A percentile compares a stretch with the other conserved stretches of the same genome.
Evolutionary conservation across 2,329 filamentous ascomycete genomes (phyloP).

Genomic region (Diaporthe sp.): DNA sequence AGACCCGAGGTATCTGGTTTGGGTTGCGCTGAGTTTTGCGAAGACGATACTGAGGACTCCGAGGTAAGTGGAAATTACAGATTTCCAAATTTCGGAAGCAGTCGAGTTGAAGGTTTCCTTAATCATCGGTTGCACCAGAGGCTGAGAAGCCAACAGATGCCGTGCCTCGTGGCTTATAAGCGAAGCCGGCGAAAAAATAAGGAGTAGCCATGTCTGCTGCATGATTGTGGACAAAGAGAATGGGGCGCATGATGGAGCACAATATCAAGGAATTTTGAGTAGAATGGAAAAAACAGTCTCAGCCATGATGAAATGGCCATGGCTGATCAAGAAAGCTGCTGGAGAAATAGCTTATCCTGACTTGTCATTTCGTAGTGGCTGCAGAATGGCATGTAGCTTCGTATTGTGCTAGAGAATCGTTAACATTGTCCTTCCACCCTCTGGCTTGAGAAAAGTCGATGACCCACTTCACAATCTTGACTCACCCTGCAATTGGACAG

Average conservation of each 20-base stretch:
- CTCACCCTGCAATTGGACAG: too few species aligned
- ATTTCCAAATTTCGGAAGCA: not conserved
- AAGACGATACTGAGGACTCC: not conserved
- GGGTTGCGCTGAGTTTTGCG: not conserved
- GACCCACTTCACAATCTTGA: not conserved
- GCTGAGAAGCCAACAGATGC: not conserved
- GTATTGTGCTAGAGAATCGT: constrained; percentile 34
- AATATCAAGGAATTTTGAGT: constrained; percentile 1
- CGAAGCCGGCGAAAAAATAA: not conserved
- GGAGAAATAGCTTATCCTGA: not conserved
- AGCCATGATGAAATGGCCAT: not conserved
- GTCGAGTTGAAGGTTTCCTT: not conserved
- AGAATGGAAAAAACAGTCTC: not conserved
- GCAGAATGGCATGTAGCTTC: constrained; percentile 14
- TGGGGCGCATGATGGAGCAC: constrained; percentile 8
- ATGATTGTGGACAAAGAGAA: constrained; percentile 16
- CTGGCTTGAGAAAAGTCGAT: not conserved
- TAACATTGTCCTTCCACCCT: constrained; percentile 36
- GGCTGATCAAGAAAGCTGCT: not conserved
- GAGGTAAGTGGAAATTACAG: not conserved
- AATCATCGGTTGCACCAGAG: not conserved
- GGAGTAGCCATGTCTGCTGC: not conserved
- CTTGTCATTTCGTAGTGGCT: constrained; percentile 33
- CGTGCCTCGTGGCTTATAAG: not conserved
- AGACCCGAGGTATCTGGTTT: rapidly evolving